phyloP scores from a whole-genome alignment of 495 filamentous ascomycete species.

The Xylaria telfairii region DNA sequence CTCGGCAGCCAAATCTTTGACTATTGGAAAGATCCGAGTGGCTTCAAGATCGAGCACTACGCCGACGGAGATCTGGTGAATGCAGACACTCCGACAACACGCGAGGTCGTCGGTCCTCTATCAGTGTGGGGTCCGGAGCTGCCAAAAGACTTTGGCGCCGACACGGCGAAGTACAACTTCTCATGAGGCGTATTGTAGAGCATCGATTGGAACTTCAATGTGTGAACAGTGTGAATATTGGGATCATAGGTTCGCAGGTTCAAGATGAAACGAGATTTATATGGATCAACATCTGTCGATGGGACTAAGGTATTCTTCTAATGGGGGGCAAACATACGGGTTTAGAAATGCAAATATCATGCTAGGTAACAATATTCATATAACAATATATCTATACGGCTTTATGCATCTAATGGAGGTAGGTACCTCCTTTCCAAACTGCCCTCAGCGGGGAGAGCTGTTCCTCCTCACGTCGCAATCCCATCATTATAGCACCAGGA shows the following conservation, averaged over 20 bases:
- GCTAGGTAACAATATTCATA: not conserved
- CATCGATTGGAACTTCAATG: too few species aligned
- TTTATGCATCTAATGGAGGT: too few species aligned
- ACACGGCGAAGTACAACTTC: conserved; percentile 15
- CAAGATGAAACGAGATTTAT: too few species aligned
- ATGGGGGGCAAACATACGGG: not conserved
- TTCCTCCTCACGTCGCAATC: not conserved
- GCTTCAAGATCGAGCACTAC: conserved; percentile 58
- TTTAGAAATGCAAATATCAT: not conserved
- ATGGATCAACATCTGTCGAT: not conserved
- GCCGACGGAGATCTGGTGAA: conserved; percentile 66
- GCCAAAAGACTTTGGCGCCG: conserved; percentile 24
- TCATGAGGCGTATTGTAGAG: not conserved
- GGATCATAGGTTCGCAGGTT: too few species aligned
- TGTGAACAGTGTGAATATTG: not conserved
- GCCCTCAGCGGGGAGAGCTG: not conserved
- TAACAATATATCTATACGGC: too few species aligned
- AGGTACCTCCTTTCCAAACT: not conserved
- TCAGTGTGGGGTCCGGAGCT: conserved; percentile 28
- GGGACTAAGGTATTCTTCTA: not conserved
- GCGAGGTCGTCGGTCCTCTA: conserved; percentile 26
- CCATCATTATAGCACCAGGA: not conserved
- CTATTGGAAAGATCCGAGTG: conserved; percentile 62
- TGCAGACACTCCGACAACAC: conserved; percentile 47
- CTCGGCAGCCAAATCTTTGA: conserved; percentile 61